Evolutionary conservation across 2,329 filamentous ascomycete genomes (phyloP).

Genomic region (Botryotinia convoluta): DNA sequence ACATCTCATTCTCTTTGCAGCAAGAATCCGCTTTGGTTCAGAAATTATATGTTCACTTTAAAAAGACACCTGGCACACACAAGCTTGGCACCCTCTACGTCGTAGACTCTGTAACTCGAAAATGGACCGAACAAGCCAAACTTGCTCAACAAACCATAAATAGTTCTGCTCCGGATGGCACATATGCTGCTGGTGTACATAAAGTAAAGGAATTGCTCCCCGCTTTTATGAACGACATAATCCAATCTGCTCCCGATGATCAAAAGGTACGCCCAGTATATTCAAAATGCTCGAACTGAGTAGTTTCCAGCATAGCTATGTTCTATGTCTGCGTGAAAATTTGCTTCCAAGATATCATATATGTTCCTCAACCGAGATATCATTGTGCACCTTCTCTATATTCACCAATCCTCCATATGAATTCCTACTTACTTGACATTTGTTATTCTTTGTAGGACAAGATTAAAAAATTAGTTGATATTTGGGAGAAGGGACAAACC

Average conservation of each 20-base stretch:
- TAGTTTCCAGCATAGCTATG: slow-evolving; percentile 23
- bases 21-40: slow-evolving; percentile 94
- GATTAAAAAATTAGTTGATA: slow-evolving; percentile 91
- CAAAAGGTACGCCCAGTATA: slow-evolving; percentile 81
- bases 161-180: slow-evolving; percentile 81
- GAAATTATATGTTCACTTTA: slow-evolving; percentile 96
- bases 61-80: slow-evolving; percentile 89
- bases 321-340: slow-evolving; percentile 28
- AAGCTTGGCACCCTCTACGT: slow-evolving; percentile 99
- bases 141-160: slow-evolving; percentile 78
- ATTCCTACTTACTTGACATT: slow-evolving; percentile 47
- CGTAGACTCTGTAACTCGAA: slow-evolving; percentile 98
- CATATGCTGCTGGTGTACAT: slow-evolving; percentile 91
- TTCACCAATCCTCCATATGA: slow-evolving; percentile 25
- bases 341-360: slow-evolving; percentile 26
- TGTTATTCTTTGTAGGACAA: slow-evolving; percentile 71
- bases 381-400: slow-evolving; percentile 17
- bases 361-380: slow-evolving; percentile 22
- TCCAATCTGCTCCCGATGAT: slow-evolving; percentile 81
- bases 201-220: slow-evolving; percentile 95
- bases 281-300: slow-evolving; percentile 30
- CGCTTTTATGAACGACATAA: slow-evolving; percentile 91
- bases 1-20: slow-evolving; percentile 25
- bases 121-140: slow-evolving; percentile 96
- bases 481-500: slow-evolving; percentile 94